Evolutionary conservation across 164 flowering plant species (phyloP), one percentile per base, ranked within the genome.

Genomic region (Protea cynaroides): DNA sequence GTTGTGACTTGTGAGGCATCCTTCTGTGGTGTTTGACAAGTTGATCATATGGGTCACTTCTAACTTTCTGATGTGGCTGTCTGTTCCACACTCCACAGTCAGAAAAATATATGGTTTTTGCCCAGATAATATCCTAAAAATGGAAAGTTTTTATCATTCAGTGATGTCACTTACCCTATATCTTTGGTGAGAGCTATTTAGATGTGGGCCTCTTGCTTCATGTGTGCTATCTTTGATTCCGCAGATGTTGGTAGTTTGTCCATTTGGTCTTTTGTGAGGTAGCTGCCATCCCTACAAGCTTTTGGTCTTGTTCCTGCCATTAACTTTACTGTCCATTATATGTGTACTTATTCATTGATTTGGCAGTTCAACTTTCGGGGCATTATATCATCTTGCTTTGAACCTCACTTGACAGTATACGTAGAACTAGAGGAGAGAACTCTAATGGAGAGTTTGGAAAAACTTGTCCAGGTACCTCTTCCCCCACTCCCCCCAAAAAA

Each of bases 381-480:
- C 66, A 91, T 94, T 25, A 88, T 94, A 64, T 94, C 99, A 25
- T 89, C 99, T 60, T 94, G 96, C 81, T 94, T 94, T 72, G 99
- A 94, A 69, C 92, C 92, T 73, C 95, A 94, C 78, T 72, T 94
- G 76, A 79, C 74, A 15, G 89, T 89, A 22, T 94, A 94, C 66
- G 83, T 91, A 7, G 97, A 94, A 71, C 75, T 94, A 59, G 99
- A 94, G 73, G 97, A 94, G 81, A 94, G 84, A 76, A 91, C 93
- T 43, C 79, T 94, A 44, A 89, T 91, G 96, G 99, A 94, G 78
- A 81, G 71, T 73, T 70, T 94, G 66, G 99, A 94, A 72, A 94
- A 94, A 76, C 94, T 89, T 76, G 87, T 91, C 69, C 99, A 94
- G 96, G 98, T 91, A 72, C n/a, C n/a, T n/a, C n/a, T n/a, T n/a